phyloP scores from a whole-genome alignment of 2,329 filamentous ascomycete genomes.

The Alternaria solani region DNA sequence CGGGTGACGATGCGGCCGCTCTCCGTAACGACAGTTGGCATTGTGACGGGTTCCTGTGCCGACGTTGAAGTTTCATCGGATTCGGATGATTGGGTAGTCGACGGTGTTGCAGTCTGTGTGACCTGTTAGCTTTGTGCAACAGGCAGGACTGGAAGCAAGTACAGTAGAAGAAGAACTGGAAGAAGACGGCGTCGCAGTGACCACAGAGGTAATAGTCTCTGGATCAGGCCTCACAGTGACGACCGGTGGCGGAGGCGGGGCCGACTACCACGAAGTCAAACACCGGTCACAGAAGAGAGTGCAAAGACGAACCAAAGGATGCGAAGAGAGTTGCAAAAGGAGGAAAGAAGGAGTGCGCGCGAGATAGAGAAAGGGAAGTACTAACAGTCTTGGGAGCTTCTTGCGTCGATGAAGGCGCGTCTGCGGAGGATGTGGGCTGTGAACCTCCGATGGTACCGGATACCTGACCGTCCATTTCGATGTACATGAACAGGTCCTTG shows the following conservation, averaged over 20 bases:
- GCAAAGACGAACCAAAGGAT: slow-evolving; percentile 2
- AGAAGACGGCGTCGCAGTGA: slow-evolving; percentile 31
- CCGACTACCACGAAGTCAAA: slow-evolving; percentile 49
- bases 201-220: slow-evolving; percentile 39
- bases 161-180: slow-evolving; percentile 24
- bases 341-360: slow-evolving; percentile 20
- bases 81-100: slow-evolving; percentile 25
- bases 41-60: slow-evolving; percentile 26
- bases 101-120: slow-evolving; percentile 20
- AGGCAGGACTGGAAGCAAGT: slow-evolving; percentile 22
- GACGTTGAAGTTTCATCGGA: slow-evolving; percentile 17
- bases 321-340: not conserved
- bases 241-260: slow-evolving; percentile 41
- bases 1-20: slow-evolving; percentile 55
- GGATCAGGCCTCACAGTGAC: slow-evolving; percentile 31
- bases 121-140: slow-evolving; percentile 18
- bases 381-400: slow-evolving; percentile 41
- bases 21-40: slow-evolving; percentile 52
- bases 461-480: slow-evolving; percentile 59
- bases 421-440: slow-evolving; percentile 32
- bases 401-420: slow-evolving; percentile 24
- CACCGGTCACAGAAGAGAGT: slow-evolving; percentile 17
- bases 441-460: slow-evolving; percentile 64
- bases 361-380: slow-evolving; percentile 31
- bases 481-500: slow-evolving; percentile 69